Conservation (phyloP, 768 basidiomycete genomes). For the Jaapia argillacea region DNA sequence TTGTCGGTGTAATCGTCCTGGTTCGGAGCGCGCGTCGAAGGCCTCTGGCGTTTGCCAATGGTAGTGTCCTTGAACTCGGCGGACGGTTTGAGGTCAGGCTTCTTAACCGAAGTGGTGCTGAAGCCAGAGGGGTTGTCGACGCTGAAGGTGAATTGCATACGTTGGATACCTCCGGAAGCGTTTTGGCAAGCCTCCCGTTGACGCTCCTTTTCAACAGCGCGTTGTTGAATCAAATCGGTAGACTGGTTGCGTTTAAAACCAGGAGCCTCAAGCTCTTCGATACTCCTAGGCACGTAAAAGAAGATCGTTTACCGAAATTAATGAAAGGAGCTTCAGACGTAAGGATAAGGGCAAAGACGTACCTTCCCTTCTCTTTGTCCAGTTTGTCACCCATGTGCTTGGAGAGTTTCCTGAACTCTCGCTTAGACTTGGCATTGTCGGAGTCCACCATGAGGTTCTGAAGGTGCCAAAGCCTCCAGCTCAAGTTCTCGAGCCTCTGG, state of each 20-base stretch:
- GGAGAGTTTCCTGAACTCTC: slow-evolving; percentile 84
- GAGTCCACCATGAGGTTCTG: slow-evolving; percentile 87
- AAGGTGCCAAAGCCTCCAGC: slow-evolving; percentile 88
- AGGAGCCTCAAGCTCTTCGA: slow-evolving; percentile 78
- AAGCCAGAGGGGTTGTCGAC: slow-evolving; percentile 49
- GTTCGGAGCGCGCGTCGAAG: slow-evolving; percentile 26
- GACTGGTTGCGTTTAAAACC: slow-evolving; percentile 75
- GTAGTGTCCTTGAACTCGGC: slow-evolving; percentile 48
- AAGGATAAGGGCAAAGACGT: slow-evolving; percentile 19
- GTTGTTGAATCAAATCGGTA: slow-evolving; percentile 70
- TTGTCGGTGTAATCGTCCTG: slow-evolving; percentile 17
- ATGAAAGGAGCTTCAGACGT: background rate
- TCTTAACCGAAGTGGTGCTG: slow-evolving; percentile 36
- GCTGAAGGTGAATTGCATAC: slow-evolving; percentile 88
- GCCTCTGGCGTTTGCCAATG: slow-evolving; percentile 27
- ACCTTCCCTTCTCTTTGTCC: slow-evolving; percentile 90
- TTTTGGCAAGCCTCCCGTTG: slow-evolving; percentile 56
- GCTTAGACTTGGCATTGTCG: slow-evolving; percentile 81
- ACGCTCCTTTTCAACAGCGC: slow-evolving; percentile 75
- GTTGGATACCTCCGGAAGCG: slow-evolving; percentile 66
- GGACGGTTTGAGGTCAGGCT: slow-evolving; percentile 59
- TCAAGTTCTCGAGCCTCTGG: slow-evolving; percentile 84
- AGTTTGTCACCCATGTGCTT: slow-evolving; percentile 87
- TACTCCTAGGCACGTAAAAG: slow-evolving; percentile 40
- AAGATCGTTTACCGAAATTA: slow-evolving; percentile 1